phyloP scores from a whole-genome alignment of 73 alveolate species.

The Symbiodinium pilosum region DNA sequence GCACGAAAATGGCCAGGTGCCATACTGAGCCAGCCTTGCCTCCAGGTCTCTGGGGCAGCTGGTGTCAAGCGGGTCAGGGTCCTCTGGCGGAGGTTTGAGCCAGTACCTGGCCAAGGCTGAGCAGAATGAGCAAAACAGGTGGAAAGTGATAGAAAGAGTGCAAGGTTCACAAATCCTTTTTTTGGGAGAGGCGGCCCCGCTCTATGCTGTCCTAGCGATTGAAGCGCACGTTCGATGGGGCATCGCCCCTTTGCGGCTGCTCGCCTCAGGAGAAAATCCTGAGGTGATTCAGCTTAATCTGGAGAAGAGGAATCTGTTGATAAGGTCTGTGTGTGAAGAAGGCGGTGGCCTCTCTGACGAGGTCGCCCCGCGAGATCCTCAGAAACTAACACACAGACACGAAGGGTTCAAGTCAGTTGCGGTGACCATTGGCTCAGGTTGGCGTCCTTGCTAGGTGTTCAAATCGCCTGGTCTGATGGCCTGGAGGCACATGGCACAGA shows the following conservation, averaged over 20 bases:
- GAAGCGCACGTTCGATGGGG: slow-evolving; percentile 73
- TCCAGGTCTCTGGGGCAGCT: background rate
- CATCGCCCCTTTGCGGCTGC: slow-evolving; percentile 31
- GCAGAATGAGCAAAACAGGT: no score
- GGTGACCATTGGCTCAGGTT: background rate
- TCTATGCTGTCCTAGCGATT: slow-evolving; percentile 72
- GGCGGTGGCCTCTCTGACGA: background rate
- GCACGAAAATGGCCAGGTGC: no score
- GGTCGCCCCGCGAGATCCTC: no score
- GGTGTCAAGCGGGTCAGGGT: slow-evolving; percentile 14
- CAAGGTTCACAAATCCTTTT: no score
- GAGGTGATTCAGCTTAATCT: background rate
- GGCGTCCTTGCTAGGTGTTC: slow-evolving; percentile 53
- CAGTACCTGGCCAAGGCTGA: slow-evolving; percentile 71
- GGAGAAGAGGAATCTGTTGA: background rate
- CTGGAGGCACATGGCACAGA: slow-evolving; percentile 34
- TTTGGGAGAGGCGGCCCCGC: slow-evolving; percentile 38
- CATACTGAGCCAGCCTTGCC: background rate
- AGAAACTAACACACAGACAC: no score
- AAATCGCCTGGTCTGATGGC: slow-evolving; percentile 52
- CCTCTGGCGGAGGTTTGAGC: background rate
- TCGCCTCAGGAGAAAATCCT: no score
- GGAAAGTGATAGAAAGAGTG: background rate
- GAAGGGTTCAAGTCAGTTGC: no score
- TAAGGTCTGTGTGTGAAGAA: background rate